Evolutionary conservation across 345 rosid species (phyloP), one percentile per base, ranked within the genome.

Genomic region (Sapria himalayana): DNA sequence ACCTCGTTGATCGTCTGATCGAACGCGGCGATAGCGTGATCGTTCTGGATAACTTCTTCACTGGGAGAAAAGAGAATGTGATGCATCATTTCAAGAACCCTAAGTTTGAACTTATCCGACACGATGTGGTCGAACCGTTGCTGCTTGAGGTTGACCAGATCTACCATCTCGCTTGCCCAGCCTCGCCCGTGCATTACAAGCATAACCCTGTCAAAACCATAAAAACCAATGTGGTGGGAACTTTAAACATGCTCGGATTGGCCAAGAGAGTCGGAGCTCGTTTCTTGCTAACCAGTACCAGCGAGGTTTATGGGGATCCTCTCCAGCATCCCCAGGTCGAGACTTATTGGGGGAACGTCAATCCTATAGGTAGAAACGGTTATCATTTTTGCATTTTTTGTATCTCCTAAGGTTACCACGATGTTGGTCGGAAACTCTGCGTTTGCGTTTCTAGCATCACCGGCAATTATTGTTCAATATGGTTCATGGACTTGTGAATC

Each of bases 331-430:
- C 98, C 7, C 98, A 89, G 75, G 81, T 76, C 33, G 98, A 89
- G 75, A 89, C 94, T 33, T 89, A 89, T 66, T 89, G 98, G 98
- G 98, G 98, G 61, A 89, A 89, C 74, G 98, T 89, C 57, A 89
- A 89, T 60, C 98, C 98, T 54, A 89, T 89, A 58, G 97, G 97
- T 85, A 50, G 33, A 51, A 61, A 1, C n/a, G 1, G 3, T 25
- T 8, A 22, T 31, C 1, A 8, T 4, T 7, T 19, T 37, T 19
- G 39, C 25, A 9, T 15, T 14, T 12, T 27, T 43, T 33, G 9
- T 21, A 25, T 5, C 4, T 29, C 24, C 19, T 20, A 4, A 12
- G 9, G 13, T 22, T 29, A 2, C 19, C 2, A 20, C 9, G 5
- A 19, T 12, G 1, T 25, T 9, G 14, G 25, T 31, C 33, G 24